Evolutionary conservation across 768 basidiomycete species (phyloP).

Genomic region (Plicaturopsis crispa): DNA sequence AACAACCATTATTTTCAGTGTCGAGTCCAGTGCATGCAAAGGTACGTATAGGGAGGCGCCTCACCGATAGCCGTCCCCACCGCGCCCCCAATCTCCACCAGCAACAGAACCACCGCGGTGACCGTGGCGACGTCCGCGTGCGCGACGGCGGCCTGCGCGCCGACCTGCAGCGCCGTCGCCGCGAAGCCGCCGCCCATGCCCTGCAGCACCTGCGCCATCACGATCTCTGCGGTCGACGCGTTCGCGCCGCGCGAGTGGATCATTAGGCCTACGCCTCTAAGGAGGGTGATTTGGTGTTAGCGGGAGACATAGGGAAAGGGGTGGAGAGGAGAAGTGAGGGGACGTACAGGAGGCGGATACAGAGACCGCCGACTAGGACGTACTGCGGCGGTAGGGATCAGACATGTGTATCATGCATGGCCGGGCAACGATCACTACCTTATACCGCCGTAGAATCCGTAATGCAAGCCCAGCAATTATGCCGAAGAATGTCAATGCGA

Average conservation of each 20-base stretch:
- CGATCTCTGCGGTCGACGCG: constrained; percentile 45
- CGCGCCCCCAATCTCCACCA: constrained; percentile 63
- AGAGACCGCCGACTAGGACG: constrained; percentile 49
- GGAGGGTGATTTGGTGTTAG: no score
- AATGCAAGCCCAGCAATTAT: constrained; percentile 55
- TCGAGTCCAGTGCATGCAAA: no score
- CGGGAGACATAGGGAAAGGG: no score
- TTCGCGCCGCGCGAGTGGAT: constrained; percentile 61
- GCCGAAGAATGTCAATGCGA: constrained; percentile 56
- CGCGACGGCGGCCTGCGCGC: constrained; percentile 57
- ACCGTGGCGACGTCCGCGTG: constrained; percentile 62
- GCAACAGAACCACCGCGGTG: constrained; percentile 58
- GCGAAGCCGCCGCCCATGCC: constrained; percentile 72
- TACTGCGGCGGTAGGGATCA: constrained; percentile 14
- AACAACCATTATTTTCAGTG: no score
- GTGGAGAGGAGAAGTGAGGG: no score
- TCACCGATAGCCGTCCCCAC: constrained; percentile 54
- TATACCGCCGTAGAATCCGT: constrained; percentile 45
- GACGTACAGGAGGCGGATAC: constrained; percentile 44
- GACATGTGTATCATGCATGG: not conserved
- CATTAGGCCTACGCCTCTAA: constrained; percentile 59
- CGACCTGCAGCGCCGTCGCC: constrained; percentile 45
- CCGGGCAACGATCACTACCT: constrained; percentile 25
- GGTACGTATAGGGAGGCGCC: constrained; percentile 13
- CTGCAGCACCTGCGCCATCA: constrained; percentile 64